Evolutionary conservation across 176 grass and related monocot genomes (phyloP).

Genomic region (Saccharum spontaneum): DNA sequence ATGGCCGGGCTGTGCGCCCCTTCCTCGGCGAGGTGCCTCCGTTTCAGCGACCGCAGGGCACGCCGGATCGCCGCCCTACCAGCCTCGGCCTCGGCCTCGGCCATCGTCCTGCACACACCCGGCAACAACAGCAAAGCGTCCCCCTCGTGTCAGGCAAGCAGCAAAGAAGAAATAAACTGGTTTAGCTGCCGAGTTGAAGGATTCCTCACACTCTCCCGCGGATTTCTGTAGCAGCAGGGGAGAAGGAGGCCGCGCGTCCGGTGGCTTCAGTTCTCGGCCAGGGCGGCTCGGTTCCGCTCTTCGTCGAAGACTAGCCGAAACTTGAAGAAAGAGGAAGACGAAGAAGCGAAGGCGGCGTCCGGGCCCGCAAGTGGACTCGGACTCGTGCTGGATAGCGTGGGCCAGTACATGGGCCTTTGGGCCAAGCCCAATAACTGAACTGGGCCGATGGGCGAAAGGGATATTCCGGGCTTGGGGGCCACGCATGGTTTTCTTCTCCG

Average conservation of each 20-base stretch:
- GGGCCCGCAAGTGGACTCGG: slow-evolving; percentile 29
- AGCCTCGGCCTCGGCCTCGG: slow-evolving; percentile 64
- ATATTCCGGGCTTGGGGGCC: slow-evolving; percentile 42
- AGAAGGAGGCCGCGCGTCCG: slow-evolving; percentile 13
- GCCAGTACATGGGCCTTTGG: background rate
- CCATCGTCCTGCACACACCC: slow-evolving; percentile 51
- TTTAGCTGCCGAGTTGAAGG: background rate
- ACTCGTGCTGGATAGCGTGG: background rate
- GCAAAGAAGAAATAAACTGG: background rate
- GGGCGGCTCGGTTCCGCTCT: slow-evolving; percentile 17
- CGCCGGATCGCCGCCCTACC: slow-evolving; percentile 60
- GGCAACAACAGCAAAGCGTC: slow-evolving; percentile 16
- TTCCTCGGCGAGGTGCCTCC: slow-evolving; percentile 71
- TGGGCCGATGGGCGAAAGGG: slow-evolving; percentile 4
- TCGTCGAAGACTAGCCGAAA: background rate
- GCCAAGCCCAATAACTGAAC: background rate
- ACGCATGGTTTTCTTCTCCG: slow-evolving; percentile 29
- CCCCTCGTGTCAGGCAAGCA: slow-evolving; percentile 4
- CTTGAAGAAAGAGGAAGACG: background rate
- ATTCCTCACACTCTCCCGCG: slow-evolving; percentile 1
- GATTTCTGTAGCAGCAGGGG: background rate
- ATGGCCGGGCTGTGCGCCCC: slow-evolving; percentile 76
- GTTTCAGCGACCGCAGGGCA: slow-evolving; percentile 50
- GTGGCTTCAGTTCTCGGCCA: slow-evolving; percentile 15
- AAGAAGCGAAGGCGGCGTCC: background rate